Evolutionary conservation across 108 stramenopile genomes (phyloP), one percentile per base, ranked within the genome.

Genomic region (Skeletonema costatum): DNA sequence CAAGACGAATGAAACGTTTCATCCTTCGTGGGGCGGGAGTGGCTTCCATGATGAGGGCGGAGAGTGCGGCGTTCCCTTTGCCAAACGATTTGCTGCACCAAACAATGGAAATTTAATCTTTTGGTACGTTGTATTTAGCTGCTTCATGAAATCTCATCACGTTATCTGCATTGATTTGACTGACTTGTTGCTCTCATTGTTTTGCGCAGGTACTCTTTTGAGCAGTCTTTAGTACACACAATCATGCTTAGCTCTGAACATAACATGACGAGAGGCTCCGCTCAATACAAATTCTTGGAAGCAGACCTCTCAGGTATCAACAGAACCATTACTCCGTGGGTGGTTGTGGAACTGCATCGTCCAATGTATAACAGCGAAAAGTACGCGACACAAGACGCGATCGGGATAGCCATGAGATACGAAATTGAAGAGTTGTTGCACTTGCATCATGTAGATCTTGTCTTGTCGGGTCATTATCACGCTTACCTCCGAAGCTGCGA

Each of bases 391-490:
- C 62, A 84, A 50, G 84, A 78, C 58, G 66, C 58, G 12, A 88
- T 93, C 2, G 82, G 79, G 11, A 53, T 79, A 12, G 86, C 70
- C 12, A 78, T 93, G 82, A 80, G 87, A 48, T 38, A 80, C 46
- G 86, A 89, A 64, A 71, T 97, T 41, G 96, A 97, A 77, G 83
- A 88, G 46, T 79, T 95, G 11, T 66, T 97, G 14, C 51, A 77
- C 35, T 60, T 74, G 12, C 68, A 89, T 61, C 68, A 84, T 30
- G 96, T 97, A 4, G 93, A 97, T 66, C 39, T 93, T 32, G 80
- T 89, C 30, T 48, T 97, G 10, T 64, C 87, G 21, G 96, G 93
- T 11, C 93, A 97, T 70, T 86, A 87, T 74, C 96, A 97, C 70
- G 70, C 80, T 13, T 94, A 94, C 72, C 71, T 89, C 16, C 68